Evolutionary conservation across 2,329 filamentous ascomycete species (phyloP), one percentile per base, ranked within the genome.

Genomic region (Emmonsiellopsis sp.): DNA sequence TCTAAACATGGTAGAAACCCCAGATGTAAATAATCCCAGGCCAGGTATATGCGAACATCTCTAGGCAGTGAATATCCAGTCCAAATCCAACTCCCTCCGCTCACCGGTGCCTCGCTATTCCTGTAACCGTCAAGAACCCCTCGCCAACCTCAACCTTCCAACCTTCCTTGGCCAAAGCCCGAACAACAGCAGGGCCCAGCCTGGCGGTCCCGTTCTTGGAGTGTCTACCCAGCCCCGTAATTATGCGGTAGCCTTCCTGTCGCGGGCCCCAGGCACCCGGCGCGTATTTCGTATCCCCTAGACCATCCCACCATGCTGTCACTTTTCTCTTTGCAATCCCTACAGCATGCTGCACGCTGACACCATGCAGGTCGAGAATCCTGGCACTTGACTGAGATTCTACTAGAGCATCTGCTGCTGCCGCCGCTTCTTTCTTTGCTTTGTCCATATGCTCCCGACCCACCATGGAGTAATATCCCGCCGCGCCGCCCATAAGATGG

Each of bases 181-280:
- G 84, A 46, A 80, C 84, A n/a, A 97, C 90, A 13, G 87, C 86
- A 54, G 86, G 85, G 5, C 90, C 85, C 55, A 97, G 68, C 60
- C 82, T 84, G 1, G 86, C 88, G 53, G 81, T 84, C 0, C 90
- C 89, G 51, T 86, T 83, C 46, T 82, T 79, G 62, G 83, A 93
- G 69, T 97, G 92, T 52, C 79, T 78, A 1, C 92, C 92, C 11
- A 85, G 66, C 0, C 92, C 92, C 2, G 90, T 95, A 52, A 97
- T 80, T 55, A 97, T 84, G 40, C 79, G 82, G 62, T 86, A 90
- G 0, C 82, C 77, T 6, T 74, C 74, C 62, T 77, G 74, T 16
- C 76, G 73, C 61, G 73, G 49, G 51, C 72, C 63, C 54, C 70
- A 65, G 57, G 68, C 63, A 45, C 76, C 76, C 3, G 60, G 65